These are phyloP conservation scores for Coniochaeta sp. DNA, from an alignment of 2,329 filamentous ascomycete genomes.

Conservation along the genomic window DNA sequence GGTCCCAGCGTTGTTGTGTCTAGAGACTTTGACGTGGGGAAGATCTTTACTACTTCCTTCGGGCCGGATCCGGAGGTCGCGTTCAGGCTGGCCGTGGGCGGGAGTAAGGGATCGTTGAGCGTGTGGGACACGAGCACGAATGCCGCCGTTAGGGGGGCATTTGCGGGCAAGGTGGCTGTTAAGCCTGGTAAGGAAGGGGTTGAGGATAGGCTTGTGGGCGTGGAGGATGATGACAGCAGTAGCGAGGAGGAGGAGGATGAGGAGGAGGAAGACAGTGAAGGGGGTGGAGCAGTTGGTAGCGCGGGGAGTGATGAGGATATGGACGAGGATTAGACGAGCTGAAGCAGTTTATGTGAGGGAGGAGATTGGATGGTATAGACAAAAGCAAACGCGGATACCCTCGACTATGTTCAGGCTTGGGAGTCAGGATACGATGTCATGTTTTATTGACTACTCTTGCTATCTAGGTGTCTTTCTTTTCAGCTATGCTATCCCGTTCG, in stretches of 20 bases:
- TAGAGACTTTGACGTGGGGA: slow-evolving; percentile 87
- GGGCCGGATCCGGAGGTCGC: slow-evolving; percentile 85
- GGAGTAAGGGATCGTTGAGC: slow-evolving; percentile 86
- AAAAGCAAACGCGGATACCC: slow-evolving; percentile 1
- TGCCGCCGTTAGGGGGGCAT: slow-evolving; percentile 73
- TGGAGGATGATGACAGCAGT: slow-evolving; percentile 61
- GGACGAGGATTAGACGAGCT: slow-evolving; percentile 43
- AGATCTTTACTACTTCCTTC: slow-evolving; percentile 87
- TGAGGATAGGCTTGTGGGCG: slow-evolving; percentile 70
- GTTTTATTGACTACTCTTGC: no score
- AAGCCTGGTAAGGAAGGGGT: slow-evolving; percentile 48
- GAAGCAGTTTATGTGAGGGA: no score
- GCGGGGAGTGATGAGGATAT: slow-evolving; percentile 41
- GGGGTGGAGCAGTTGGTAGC: slow-evolving; percentile 28
- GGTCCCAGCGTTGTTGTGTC: slow-evolving; percentile 88
- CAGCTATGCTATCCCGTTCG: no score
- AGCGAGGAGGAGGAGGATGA: slow-evolving; percentile 54
- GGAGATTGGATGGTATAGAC: no score
- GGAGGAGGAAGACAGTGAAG: slow-evolving; percentile 40
- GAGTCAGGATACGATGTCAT: no score
- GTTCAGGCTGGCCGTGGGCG: slow-evolving; percentile 87
- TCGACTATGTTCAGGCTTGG: background rate
- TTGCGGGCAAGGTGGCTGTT: slow-evolving; percentile 64
- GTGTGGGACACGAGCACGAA: slow-evolving; percentile 98
- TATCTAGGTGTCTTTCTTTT: no score